Percentiles rank a stretch among this genome's conserved stretches.
phyloP scores from a whole-genome alignment of 805 yeast species.

The Isabelozyma rhagii region DNA sequence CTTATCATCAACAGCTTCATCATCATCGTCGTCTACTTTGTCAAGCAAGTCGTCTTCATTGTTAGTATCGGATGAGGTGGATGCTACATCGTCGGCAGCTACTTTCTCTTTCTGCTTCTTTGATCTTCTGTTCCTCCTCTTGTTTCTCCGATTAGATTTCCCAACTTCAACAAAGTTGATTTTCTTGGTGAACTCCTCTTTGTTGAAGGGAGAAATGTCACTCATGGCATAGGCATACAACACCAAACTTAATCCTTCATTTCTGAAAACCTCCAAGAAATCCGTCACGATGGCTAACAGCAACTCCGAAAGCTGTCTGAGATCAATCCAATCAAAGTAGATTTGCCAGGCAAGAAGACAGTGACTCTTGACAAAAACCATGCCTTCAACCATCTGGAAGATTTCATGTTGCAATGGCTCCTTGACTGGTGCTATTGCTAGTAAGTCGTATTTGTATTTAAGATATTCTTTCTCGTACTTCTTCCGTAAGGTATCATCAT shows the following conservation, averaged over 20 bases:
- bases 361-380: slow-evolving; percentile 64
- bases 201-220: slow-evolving; percentile 62
- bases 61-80: slow-evolving; percentile 4
- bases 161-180: slow-evolving; percentile 5
- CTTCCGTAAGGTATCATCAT: slow-evolving; percentile 61
- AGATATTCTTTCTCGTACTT: slow-evolving; percentile 58
- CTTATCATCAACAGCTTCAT: slow-evolving; percentile 8
- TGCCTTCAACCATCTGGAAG: slow-evolving; percentile 59
- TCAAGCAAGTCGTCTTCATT: slow-evolving; percentile 5
- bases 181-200: slow-evolving; percentile 17
- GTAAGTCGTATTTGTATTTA: slow-evolving; percentile 50
- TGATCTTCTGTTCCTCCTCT: slow-evolving; percentile 8
- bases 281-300: slow-evolving; percentile 43
- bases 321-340: slow-evolving; percentile 73
- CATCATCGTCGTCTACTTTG: slow-evolving; percentile 11
- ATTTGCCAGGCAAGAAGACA: slow-evolving; percentile 69
- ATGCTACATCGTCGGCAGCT: slow-evolving; percentile 1
- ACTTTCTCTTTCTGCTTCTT: background rate
- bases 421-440: slow-evolving; percentile 55
- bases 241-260: slow-evolving; percentile 59
- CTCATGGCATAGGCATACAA: slow-evolving; percentile 64
- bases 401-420: slow-evolving; percentile 38
- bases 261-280: slow-evolving; percentile 55
- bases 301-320: slow-evolving; percentile 43
- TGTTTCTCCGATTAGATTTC: slow-evolving; percentile 4